These are phyloP conservation scores for Yamadazyma triangularis DNA, from an alignment of 1,139 yeast genomes.

Conservation along the genomic window DNA sequence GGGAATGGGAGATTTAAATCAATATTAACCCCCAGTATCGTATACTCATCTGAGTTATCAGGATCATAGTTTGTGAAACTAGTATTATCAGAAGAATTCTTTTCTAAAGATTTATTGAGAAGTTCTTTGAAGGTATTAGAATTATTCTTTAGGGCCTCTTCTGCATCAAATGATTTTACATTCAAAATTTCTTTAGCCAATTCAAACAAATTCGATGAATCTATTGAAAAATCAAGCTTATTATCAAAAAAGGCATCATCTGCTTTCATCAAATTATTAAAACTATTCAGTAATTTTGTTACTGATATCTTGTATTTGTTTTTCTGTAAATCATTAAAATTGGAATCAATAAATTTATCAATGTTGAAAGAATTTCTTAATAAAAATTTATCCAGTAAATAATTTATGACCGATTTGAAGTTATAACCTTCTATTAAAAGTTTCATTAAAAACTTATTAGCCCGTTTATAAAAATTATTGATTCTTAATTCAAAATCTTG, in stretches of 20 bases:
- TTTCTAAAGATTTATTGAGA: slow-evolving; percentile 32
- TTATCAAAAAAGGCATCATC: slow-evolving; percentile 13
- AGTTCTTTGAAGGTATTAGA: slow-evolving; percentile 30
- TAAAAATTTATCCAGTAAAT: slow-evolving; percentile 53
- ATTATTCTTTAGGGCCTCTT: slow-evolving; percentile 40
- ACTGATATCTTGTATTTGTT: slow-evolving; percentile 29
- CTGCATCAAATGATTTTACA: slow-evolving; percentile 62
- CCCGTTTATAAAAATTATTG: slow-evolving; percentile 59
- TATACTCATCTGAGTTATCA: slow-evolving; percentile 40
- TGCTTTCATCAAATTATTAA: slow-evolving; percentile 11
- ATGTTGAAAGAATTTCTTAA: slow-evolving; percentile 44
- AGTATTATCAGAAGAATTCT: slow-evolving; percentile 10
- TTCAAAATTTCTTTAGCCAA: slow-evolving; percentile 62
- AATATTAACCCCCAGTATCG: slow-evolving; percentile 48
- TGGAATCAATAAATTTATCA: slow-evolving; percentile 36
- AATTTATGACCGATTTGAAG: slow-evolving; percentile 42
- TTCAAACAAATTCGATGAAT: slow-evolving; percentile 44
- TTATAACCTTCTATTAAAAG: slow-evolving; percentile 61
- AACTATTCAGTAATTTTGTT: slow-evolving; percentile 19
- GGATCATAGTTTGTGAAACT: slow-evolving; percentile 25
- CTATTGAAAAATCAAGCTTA: slow-evolving; percentile 28
- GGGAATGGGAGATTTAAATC: slow-evolving; percentile 83
- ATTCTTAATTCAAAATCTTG: slow-evolving; percentile 56
- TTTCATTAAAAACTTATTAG: slow-evolving; percentile 59
- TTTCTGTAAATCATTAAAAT: slow-evolving; percentile 31